A percentile compares a stretch with the other conserved stretches of the same genome.
Conservation (phyloP, 192 early-diverging fungal genomes). For the Coemansia sp. region DNA sequence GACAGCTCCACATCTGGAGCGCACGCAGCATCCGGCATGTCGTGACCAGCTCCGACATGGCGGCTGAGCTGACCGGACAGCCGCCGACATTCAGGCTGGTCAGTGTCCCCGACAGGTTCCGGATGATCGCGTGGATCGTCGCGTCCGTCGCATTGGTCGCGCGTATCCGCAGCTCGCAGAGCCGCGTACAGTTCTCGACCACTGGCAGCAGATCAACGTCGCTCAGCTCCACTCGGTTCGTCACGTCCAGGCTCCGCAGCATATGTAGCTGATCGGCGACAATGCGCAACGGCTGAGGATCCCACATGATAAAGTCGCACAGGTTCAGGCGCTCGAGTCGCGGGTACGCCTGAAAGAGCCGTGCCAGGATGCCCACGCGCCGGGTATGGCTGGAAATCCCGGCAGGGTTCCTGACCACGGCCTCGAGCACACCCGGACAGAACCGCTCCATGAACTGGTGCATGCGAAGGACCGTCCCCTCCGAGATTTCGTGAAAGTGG, state of each 20-base stretch:
- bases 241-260: conserved; percentile 41
- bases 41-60: conserved; percentile 41
- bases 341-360: conserved; percentile 45
- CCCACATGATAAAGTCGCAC: conserved; percentile 53
- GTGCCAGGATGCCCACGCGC: conserved; percentile 27
- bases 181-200: conserved; percentile 32
- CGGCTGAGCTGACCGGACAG: conserved; percentile 41
- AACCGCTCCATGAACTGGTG: conserved; percentile 51
- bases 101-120: conserved; percentile 28
- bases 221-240: conserved; percentile 45
- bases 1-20: conserved; percentile 45
- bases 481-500: conserved; percentile 37
- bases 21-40: conserved; percentile 29
- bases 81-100: conserved; percentile 45
- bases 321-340: conserved; percentile 43
- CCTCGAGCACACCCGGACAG: conserved; percentile 40
- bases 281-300: conserved; percentile 39
- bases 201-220: conserved; percentile 44
- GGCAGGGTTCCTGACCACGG: conserved; percentile 34
- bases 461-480: conserved; percentile 45
- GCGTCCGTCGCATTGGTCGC: conserved; percentile 45
- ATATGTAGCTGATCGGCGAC: conserved; percentile 35
- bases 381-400: conserved; percentile 47
- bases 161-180: conserved; percentile 35
- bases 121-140: conserved; percentile 32